These are phyloP conservation scores for Verticillium nonalfalfae DNA, from an alignment of 2,329 filamentous ascomycete genomes.

Conservation along the genomic window DNA sequence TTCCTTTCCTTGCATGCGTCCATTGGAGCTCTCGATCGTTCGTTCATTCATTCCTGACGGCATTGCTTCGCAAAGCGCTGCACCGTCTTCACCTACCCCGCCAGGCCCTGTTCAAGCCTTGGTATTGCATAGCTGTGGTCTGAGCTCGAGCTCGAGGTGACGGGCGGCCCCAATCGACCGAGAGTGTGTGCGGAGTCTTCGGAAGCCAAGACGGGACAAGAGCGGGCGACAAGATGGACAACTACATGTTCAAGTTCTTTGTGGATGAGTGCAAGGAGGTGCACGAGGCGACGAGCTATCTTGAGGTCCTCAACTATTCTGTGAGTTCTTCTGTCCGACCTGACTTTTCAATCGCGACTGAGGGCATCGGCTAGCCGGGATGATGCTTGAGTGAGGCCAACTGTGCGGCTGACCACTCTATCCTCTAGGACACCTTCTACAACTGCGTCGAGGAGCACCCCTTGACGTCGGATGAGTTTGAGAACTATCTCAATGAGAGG, in stretches of 20 bases:
- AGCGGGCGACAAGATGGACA: slow-evolving; percentile 39
- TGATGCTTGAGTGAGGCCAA: not conserved
- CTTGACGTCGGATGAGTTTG: slow-evolving; percentile 47
- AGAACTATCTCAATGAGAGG: slow-evolving; percentile 45
- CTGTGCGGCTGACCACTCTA: not conserved
- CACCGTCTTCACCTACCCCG: not conserved
- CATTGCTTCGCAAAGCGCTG: not conserved
- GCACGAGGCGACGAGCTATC: slow-evolving; percentile 44
- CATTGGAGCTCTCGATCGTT: not conserved
- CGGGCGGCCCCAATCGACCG: not conserved
- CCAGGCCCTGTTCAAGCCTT: not conserved
- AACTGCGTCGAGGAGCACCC: slow-evolving; percentile 45
- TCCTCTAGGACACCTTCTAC: slow-evolving; percentile 37
- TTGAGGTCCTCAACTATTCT: slow-evolving; percentile 55
- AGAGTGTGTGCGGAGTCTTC: not conserved
- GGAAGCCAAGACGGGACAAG: not conserved
- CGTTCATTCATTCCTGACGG: not conserved
- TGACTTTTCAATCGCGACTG: not conserved
- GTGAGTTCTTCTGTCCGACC: slow-evolving; percentile 28
- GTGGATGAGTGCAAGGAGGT: slow-evolving; percentile 42
- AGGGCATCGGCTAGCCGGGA: not conserved
- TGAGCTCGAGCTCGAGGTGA: not conserved
- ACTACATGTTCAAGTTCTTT: slow-evolving; percentile 48
- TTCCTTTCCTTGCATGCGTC: not conserved
- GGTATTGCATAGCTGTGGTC: not conserved